Evolutionary conservation across 139 green algal genomes (phyloP), one percentile per base, ranked within the genome.

Genomic region (Picochlorum sp.): DNA sequence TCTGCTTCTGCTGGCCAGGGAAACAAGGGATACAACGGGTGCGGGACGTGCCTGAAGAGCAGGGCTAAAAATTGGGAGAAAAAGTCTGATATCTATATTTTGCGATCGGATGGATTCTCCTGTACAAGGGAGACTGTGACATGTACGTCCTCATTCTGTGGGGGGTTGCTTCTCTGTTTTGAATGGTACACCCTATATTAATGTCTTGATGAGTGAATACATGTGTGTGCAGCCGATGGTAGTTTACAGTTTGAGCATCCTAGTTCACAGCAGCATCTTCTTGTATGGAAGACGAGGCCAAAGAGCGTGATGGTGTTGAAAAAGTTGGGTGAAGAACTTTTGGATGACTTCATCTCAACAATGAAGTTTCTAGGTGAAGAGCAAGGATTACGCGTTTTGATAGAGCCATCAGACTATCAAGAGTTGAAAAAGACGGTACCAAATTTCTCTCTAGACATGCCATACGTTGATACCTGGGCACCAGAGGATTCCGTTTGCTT

Each of bases 201-300:
- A 54, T 26, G 18, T 18, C 1, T 20, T 54, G 8, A 9, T 21
- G n/a, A 20, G 45, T 51, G 45, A 20, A 15, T 51, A 21, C 18
- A 26, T 51, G 45, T 64, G 7, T 57, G 6, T 71, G 62, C 75
- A 91, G 85, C 81, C 55, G 81, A 57, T 26, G 81, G 80, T 41
- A 88, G 81, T 44, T 73, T 99, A 13, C 76, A 82, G 24, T 96
- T 99, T 69, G 81, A 85, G 0, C 84, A 91, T 63, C 88, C 94
- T 30, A 89, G 69, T 77, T 96, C 89, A 4, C 92, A 99, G 75
- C 92, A 99, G 71, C 86, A 98, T 57, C 76, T 98, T 47, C 83
- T 99, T 10, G 87, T 98, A 31, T 99, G 94, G 94, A 85, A 92
- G 60, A 72, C 82, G 1, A 69, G 70, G 23, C 94, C 94, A 0